Conservation (phyloP, 257 asterid species). For the Solanum gracilifrons region DNA sequence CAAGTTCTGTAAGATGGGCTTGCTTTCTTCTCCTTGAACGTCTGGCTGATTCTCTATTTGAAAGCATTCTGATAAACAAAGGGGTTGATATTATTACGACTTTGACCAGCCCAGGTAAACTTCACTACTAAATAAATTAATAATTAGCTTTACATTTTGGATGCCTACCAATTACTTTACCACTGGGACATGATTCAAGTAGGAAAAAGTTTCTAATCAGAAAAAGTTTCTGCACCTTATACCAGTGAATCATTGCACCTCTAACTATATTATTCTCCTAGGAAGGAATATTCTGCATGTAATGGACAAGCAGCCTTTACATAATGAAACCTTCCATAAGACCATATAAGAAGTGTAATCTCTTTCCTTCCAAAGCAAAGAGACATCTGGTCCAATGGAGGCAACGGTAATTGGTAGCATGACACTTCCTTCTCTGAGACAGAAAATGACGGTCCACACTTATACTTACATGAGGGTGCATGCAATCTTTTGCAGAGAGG, state of each 20-base stretch:
- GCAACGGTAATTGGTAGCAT: background rate
- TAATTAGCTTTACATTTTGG: background rate
- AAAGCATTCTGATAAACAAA: slow-evolving; percentile 70
- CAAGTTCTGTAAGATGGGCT: slow-evolving; percentile 88
- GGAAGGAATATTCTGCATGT: background rate
- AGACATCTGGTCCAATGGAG: background rate
- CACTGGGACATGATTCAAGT: background rate
- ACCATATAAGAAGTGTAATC: background rate
- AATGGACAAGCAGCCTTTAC: background rate
- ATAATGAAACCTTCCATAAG: background rate
- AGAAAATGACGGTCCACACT: background rate
- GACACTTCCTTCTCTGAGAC: background rate
- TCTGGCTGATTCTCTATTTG: slow-evolving; percentile 97
- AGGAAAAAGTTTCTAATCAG: background rate
- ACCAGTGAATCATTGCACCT: background rate
- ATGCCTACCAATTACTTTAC: background rate
- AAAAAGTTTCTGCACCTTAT: background rate
- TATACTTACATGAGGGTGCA: background rate
- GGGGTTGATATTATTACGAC: background rate
- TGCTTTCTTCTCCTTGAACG: slow-evolving; percentile 98
- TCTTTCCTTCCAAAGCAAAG: background rate
- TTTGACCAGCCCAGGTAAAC: background rate
- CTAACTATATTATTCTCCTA: background rate
- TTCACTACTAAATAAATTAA: background rate
- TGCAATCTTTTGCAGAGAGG: background rate